phyloP scores from a whole-genome alignment of 2,329 filamentous ascomycete genomes.

The Lasiodiplodia gonubiensis region DNA sequence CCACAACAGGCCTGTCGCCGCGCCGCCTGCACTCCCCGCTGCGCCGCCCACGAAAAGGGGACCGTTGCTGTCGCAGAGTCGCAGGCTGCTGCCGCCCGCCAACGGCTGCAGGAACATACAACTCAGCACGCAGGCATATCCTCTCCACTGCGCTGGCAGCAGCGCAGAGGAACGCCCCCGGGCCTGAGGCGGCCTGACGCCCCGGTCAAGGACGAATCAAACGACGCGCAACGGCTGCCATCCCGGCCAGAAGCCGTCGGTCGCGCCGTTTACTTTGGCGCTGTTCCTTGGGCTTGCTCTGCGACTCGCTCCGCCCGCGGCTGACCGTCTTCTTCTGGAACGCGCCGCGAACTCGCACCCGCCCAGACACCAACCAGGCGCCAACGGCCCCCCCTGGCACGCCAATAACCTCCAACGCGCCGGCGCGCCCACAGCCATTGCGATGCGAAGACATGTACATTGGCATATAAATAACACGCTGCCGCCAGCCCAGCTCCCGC shows the following conservation, averaged over 20 bases:
- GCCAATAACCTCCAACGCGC: neutral
- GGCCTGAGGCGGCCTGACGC: conserved; percentile 15
- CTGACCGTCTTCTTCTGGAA: conserved; percentile 25
- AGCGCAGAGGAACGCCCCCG: neutral
- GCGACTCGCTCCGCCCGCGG: conserved; percentile 15
- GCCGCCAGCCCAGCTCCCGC: neutral
- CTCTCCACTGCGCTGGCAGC: neutral
- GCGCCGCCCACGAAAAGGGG: conserved; percentile 17
- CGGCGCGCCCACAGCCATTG: conserved; percentile 4
- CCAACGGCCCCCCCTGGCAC: conserved; percentile 15
- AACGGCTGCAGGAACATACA: conserved; percentile 14
- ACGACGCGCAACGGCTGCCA: conserved; percentile 24
- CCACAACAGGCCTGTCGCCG: conserved; percentile 11
- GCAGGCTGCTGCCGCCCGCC: conserved; percentile 1
- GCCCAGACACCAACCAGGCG: conserved; percentile 1
- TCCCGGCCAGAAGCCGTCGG: conserved; percentile 1
- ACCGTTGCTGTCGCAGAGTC: neutral
- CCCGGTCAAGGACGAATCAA: conserved; percentile 16
- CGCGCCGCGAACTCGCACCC: conserved; percentile 8
- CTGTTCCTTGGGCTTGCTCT: conserved; percentile 3
- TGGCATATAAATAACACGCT: neutral
- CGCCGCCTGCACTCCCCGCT: conserved; percentile 15
- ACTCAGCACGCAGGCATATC: neutral
- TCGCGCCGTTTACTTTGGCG: conserved; percentile 22
- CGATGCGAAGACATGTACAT: neutral